A percentile compares a stretch with the other conserved stretches of the same genome.
These are phyloP conservation scores for Tetradesmus obliquus DNA, from an alignment of 139 green algal genomes.

Conservation along the genomic window DNA sequence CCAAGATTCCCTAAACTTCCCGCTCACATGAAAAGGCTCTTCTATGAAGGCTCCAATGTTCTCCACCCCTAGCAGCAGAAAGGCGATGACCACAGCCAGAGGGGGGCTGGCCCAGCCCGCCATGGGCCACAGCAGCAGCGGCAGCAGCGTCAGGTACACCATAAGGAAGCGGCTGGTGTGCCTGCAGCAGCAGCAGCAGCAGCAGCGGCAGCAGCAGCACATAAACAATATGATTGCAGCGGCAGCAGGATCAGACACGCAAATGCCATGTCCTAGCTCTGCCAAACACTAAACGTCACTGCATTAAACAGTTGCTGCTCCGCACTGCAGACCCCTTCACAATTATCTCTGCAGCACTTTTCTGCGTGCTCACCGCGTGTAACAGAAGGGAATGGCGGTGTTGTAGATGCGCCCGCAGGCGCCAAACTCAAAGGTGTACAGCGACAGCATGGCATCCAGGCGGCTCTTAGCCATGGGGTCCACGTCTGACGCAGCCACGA, in stretches of 20 bases:
- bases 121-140: conserved; percentile 38
- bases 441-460: conserved; percentile 1
- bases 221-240: neutral
- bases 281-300: too few species aligned
- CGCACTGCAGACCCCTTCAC: too few species aligned
- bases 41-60: conserved; percentile 69
- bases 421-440: conserved; percentile 34
- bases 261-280: neutral
- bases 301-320: too few species aligned
- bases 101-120: conserved; percentile 53
- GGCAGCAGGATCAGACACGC: neutral
- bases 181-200: conserved; percentile 36
- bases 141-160: conserved; percentile 44
- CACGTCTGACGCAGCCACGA: conserved; percentile 18
- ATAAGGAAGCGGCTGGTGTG: conserved; percentile 64
- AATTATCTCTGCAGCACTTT: neutral
- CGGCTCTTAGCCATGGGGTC: neutral
- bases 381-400: conserved; percentile 16
- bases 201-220: neutral
- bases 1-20: neutral
- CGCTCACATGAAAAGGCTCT: conserved; percentile 55
- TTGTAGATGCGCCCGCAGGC: conserved; percentile 28
- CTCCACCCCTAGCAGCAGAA: conserved; percentile 64
- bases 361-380: neutral
- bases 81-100: conserved; percentile 57